These are phyloP conservation scores for Wickerhamiella hasegawae DNA, from an alignment of 805 yeast species.

Conservation along the genomic window DNA sequence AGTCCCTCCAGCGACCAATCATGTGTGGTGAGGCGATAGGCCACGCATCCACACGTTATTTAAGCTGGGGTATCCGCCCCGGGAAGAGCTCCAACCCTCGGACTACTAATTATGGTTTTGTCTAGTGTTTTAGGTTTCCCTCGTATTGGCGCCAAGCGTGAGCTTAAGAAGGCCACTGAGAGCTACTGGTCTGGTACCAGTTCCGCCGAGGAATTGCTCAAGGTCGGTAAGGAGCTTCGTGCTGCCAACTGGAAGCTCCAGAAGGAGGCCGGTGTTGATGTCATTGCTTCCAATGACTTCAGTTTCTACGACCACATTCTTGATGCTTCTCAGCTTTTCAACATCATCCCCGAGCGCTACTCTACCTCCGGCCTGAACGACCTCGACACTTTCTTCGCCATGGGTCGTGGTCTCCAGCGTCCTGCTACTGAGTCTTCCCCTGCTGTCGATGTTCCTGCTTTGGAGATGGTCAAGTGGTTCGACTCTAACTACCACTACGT, in stretches of 20 bases:
- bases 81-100: no score
- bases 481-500: constrained; percentile 99
- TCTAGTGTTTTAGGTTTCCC: constrained; percentile 99
- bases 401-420: constrained; percentile 99
- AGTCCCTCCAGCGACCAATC: no score
- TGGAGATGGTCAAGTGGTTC: constrained; percentile 99
- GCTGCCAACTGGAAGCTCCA: constrained; percentile 96
- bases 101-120: constrained; percentile 51
- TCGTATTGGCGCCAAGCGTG: constrained; percentile 99
- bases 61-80: no score
- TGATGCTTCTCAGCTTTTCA: constrained; percentile 83
- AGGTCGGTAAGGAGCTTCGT: constrained; percentile 91
- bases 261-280: constrained; percentile 90
- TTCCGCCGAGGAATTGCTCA: constrained; percentile 68
- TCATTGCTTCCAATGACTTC: constrained; percentile 95
- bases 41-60: no score
- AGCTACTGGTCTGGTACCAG: constrained; percentile 97
- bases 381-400: constrained; percentile 88
- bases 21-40: no score
- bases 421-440: constrained; percentile 72
- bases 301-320: constrained; percentile 95
- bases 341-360: constrained; percentile 94
- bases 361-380: constrained; percentile 76
- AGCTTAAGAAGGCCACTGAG: constrained; percentile 96
- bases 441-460: constrained; percentile 96